Conservation (phyloP, 2,329 filamentous ascomycete genomes). For the Exutisphaerella laricina region DNA sequence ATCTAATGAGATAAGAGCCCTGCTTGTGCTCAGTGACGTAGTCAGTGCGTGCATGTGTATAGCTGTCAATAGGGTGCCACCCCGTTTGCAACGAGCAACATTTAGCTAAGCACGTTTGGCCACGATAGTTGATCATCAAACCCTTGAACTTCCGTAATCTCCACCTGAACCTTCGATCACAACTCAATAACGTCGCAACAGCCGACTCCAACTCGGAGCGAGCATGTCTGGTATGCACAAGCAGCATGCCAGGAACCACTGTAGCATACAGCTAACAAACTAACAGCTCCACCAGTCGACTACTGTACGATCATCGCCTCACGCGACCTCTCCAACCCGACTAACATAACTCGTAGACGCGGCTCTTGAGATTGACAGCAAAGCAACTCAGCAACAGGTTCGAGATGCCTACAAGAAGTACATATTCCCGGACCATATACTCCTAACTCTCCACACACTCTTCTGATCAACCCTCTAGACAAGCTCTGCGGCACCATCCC, state of each 20-base stretch:
- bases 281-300: conserved; percentile 32
- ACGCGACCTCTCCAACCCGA: not conserved
- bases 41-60: no score
- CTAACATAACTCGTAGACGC: conserved; percentile 20
- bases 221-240: not conserved
- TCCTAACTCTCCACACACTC: not conserved
- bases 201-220: no score
- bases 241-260: not conserved
- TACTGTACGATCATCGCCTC: conserved; percentile 21
- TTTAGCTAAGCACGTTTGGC: no score
- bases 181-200: no score
- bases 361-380: conserved; percentile 44
- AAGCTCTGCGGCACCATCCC: conserved; percentile 86
- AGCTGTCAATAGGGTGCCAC: no score
- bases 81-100: no score
- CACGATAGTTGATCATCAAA: no score
- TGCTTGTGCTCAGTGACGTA: no score
- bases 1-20: not conserved
- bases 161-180: no score
- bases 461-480: conserved; percentile 29
- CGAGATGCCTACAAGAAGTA: conserved; percentile 88
- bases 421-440: conserved; percentile 3
- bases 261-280: not conserved
- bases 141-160: no score
- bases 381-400: conserved; percentile 74